Percentiles rank a stretch among this genome's conserved stretches.
These are phyloP conservation scores for Typha latifolia DNA, from an alignment of 176 grass and related monocot species.

Conservation along the genomic window DNA sequence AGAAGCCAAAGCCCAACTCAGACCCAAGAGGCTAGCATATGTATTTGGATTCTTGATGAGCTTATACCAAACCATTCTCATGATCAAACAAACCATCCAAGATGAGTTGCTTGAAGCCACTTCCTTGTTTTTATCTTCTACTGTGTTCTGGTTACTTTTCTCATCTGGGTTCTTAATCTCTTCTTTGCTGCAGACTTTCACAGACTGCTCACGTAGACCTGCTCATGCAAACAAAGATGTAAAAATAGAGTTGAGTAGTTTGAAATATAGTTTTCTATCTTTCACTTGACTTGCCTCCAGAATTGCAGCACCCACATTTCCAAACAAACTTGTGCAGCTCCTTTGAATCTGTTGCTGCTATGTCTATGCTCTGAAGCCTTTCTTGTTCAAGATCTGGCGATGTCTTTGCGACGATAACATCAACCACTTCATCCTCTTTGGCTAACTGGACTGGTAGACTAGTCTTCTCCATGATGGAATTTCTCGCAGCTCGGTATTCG, in stretches of 20 bases:
- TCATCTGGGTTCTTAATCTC: neutral
- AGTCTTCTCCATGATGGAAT: neutral
- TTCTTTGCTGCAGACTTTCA: no score
- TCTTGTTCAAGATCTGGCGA: neutral
- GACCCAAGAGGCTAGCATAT: slow-evolving; percentile 8
- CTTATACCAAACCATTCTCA: slow-evolving; percentile 5
- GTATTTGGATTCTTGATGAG: slow-evolving; percentile 9
- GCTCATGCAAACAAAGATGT: neutral
- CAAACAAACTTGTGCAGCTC: neutral
- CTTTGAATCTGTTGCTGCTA: neutral
- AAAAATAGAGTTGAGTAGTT: no score
- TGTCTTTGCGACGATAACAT: neutral
- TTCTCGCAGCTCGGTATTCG: slow-evolving; percentile 1
- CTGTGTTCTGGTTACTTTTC: neutral
- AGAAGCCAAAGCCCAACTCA: slow-evolving; percentile 1
- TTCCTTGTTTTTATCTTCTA: neutral
- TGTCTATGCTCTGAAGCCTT: no score
- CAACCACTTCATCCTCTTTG: no score
- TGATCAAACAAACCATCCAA: neutral
- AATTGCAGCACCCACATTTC: neutral
- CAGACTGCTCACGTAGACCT: slow-evolving; percentile 1
- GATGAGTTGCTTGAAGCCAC: neutral
- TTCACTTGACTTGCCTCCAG: neutral
- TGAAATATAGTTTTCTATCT: no score
- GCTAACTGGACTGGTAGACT: no score